Evolutionary conservation across 768 basidiomycete species (phyloP).

Genomic region (Podaxis mareebaensis): DNA sequence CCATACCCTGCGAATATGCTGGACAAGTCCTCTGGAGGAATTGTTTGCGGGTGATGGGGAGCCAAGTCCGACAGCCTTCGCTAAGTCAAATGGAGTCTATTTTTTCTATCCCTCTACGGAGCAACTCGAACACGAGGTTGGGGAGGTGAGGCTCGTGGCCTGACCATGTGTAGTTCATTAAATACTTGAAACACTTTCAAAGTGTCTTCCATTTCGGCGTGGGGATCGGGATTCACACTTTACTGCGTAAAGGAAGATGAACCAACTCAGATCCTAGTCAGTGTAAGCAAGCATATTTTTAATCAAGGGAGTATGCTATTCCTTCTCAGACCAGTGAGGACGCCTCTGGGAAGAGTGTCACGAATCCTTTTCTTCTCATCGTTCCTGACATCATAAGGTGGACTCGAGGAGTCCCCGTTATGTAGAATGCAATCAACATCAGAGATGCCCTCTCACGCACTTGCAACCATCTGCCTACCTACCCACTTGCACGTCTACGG

Average conservation of each 20-base stretch:
- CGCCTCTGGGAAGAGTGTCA: not conserved
- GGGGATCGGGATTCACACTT: slow-evolving; percentile 1
- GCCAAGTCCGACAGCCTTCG: not conserved
- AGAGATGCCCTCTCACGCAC: slow-evolving; percentile 4
- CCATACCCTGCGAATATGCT: not conserved
- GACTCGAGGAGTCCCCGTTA: not conserved
- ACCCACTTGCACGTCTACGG: not conserved
- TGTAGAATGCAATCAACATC: not conserved
- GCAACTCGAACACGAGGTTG: slow-evolving; percentile 15
- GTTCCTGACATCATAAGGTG: not conserved
- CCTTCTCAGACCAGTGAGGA: not conserved
- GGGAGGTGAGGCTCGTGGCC: slow-evolving; percentile 12
- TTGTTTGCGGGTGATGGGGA: not conserved
- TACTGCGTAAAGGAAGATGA: not conserved
- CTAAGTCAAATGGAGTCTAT: not conserved
- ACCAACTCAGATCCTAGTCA: slow-evolving; percentile 6
- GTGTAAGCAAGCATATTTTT: not conserved
- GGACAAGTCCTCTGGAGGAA: not conserved
- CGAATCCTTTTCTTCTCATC: not conserved
- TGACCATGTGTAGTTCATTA: slow-evolving; percentile 15
- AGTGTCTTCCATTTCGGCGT: slow-evolving; percentile 13
- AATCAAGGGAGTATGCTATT: not conserved
- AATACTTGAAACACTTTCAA: slow-evolving; percentile 17
- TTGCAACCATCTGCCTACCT: not conserved
- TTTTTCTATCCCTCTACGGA: slow-evolving; percentile 5